Evolutionary conservation across 768 basidiomycete species (phyloP).

Genomic region (Suillus americanus): DNA sequence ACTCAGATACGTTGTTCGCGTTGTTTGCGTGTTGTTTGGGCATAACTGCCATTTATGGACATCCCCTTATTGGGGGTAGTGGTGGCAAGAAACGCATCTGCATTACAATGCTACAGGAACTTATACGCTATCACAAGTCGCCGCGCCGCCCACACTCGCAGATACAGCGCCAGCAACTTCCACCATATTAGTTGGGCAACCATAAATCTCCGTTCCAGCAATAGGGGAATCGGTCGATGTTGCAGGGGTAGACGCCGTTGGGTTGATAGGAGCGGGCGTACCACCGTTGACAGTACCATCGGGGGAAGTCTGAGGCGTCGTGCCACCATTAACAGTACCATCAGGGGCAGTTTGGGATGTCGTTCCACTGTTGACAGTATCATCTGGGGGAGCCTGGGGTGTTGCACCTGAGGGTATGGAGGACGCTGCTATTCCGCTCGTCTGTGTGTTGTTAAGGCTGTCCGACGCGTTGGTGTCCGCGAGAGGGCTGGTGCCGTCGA

Average conservation of each 20-base stretch:
- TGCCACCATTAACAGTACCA: neutral
- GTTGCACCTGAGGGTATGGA: neutral
- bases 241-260: neutral
- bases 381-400: neutral
- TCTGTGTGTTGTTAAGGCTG: neutral
- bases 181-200: neutral
- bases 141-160: neutral
- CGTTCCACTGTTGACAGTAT: neutral
- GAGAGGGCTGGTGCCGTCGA: neutral
- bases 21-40: constrained; percentile 18
- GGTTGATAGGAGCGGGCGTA: neutral
- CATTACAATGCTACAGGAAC: neutral
- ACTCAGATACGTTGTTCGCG: constrained; percentile 16
- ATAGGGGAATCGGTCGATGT: neutral
- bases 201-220: neutral
- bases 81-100: neutral
- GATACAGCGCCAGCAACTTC: neutral
- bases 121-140: neutral
- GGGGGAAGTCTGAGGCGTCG: neutral
- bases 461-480: neutral
- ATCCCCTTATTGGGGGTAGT: neutral
- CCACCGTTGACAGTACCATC: neutral
- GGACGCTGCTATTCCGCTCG: neutral
- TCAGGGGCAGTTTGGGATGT: neutral
- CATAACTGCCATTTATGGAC: neutral